A percentile compares a stretch with the other conserved stretches of the same genome.
Conservation (phyloP, 495 filamentous ascomycete species). For the Penicillium herquei region DNA sequence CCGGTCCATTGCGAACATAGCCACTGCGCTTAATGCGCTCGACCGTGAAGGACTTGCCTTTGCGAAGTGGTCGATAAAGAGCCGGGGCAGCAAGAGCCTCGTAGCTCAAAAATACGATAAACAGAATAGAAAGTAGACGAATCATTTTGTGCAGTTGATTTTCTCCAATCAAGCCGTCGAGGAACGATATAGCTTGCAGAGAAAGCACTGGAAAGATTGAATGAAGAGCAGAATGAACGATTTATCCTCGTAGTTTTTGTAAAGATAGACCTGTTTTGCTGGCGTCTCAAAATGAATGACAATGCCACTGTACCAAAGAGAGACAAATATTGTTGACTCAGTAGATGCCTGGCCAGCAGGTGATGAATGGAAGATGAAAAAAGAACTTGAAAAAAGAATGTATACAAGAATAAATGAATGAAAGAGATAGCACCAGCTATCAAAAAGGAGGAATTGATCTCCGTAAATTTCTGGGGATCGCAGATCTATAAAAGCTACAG, state of each 20-base stretch:
- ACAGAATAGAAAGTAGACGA: slow-evolving; percentile 27
- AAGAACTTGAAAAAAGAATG: slow-evolving; percentile 14
- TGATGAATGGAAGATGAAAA: slow-evolving; percentile 18
- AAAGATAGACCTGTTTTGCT: neutral
- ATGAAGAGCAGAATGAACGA: neutral
- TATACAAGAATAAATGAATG: slow-evolving; percentile 9
- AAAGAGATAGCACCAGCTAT: slow-evolving; percentile 5
- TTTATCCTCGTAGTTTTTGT: neutral
- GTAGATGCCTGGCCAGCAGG: slow-evolving; percentile 17
- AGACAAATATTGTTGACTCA: neutral
- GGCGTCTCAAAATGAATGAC: neutral
- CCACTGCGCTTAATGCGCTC: slow-evolving; percentile 54
- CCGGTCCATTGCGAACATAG: slow-evolving; percentile 53
- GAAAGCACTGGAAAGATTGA: neutral
- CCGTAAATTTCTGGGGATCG: slow-evolving; percentile 5
- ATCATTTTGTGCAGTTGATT: slow-evolving; percentile 22
- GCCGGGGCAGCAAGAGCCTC: slow-evolving; percentile 32
- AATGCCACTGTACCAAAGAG: slow-evolving; percentile 6
- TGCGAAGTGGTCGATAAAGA: slow-evolving; percentile 16
- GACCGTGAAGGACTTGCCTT: slow-evolving; percentile 55
- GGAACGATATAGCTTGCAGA: neutral
- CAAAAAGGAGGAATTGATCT: slow-evolving; percentile 17
- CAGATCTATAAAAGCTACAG: slow-evolving; percentile 20
- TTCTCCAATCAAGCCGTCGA: neutral
- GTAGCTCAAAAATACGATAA: slow-evolving; percentile 35